Conservation (phyloP, 2,329 filamentous ascomycete species). For the Xylaria sp. region DNA sequence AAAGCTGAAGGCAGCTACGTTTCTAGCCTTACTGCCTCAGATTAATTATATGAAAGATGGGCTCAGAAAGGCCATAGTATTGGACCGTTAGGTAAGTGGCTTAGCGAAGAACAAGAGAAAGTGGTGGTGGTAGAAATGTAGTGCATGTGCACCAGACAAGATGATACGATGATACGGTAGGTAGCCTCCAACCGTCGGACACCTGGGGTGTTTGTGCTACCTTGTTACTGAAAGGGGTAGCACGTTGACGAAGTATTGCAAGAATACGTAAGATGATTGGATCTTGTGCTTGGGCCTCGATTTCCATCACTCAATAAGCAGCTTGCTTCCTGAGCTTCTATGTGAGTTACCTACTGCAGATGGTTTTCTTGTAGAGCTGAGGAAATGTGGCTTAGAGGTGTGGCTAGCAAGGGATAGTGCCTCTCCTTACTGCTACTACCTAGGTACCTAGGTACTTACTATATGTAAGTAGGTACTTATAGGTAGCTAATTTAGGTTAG, state of each 20-base stretch:
- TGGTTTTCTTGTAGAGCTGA: neutral
- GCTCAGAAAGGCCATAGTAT: constrained; percentile 5
- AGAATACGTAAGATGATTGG: too few relatives aligned
- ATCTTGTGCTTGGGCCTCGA: too few relatives aligned
- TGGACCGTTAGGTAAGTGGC: neutral
- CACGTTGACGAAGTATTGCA: neutral
- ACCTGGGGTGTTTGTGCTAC: neutral
- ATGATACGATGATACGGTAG: neutral
- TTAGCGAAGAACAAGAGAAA: neutral
- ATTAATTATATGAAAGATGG: neutral
- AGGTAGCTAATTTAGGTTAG: too few relatives aligned
- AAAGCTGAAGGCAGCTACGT: neutral
- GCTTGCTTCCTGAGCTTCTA: too few relatives aligned
- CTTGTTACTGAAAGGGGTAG: neutral
- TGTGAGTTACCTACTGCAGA: neutral
- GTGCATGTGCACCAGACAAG: too few relatives aligned
- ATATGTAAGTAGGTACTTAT: too few relatives aligned
- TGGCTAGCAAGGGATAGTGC: too few relatives aligned
- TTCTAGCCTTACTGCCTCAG: neutral
- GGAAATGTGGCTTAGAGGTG: neutral
- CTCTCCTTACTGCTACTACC: too few relatives aligned
- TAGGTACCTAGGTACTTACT: neutral
- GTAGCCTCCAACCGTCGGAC: neutral
- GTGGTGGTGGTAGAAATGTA: neutral
- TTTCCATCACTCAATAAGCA: too few relatives aligned